A percentile compares a stretch with the other conserved stretches of the same genome.
Conservation (phyloP, 1,284 basidiomycete genomes). For the Amanita bisporigera region DNA sequence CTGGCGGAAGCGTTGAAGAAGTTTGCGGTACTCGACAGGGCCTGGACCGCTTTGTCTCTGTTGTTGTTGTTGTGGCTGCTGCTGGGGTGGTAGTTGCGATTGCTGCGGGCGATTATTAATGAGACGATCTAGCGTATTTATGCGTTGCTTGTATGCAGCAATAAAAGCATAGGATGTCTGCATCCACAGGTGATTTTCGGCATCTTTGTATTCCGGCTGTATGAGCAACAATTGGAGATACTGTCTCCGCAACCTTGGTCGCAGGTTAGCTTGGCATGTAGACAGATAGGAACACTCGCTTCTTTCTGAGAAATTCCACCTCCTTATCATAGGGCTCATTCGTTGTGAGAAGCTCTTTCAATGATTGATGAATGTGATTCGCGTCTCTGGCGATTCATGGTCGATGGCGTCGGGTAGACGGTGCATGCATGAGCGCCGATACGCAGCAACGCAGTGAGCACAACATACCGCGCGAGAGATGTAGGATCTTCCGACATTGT, state of each 20-base stretch:
- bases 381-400: conserved; percentile 60
- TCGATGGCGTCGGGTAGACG: conserved; percentile 21
- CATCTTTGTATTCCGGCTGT: conserved; percentile 78
- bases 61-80: conserved; percentile 39
- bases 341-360: conserved; percentile 73
- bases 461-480: conserved; percentile 48
- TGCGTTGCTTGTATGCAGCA: conserved; percentile 78
- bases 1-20: conserved; percentile 85
- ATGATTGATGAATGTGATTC: conserved; percentile 64
- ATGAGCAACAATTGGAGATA: conserved; percentile 79
- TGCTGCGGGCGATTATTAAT: conserved; percentile 55
- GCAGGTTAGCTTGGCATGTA: conserved; percentile 6
- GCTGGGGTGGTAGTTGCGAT: conserved; percentile 36
- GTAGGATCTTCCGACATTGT: conserved; percentile 48
- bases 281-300: conserved; percentile 55
- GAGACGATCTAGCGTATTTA: conserved; percentile 69
- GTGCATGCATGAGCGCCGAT: conserved; percentile 1
- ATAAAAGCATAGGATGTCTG: conserved; percentile 91
- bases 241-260: conserved; percentile 70
- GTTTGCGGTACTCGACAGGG: conserved; percentile 81
- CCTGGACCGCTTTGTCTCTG: conserved; percentile 52
- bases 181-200: conserved; percentile 89
- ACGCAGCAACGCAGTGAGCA: neutral
- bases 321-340: conserved; percentile 83
- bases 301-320: conserved; percentile 83